A percentile compares a stretch with the other conserved stretches of the same genome.
Evolutionary conservation across 225 moss, liverwort and hornwort genomes (phyloP).

Genomic region (Sphagnum tenellum): DNA sequence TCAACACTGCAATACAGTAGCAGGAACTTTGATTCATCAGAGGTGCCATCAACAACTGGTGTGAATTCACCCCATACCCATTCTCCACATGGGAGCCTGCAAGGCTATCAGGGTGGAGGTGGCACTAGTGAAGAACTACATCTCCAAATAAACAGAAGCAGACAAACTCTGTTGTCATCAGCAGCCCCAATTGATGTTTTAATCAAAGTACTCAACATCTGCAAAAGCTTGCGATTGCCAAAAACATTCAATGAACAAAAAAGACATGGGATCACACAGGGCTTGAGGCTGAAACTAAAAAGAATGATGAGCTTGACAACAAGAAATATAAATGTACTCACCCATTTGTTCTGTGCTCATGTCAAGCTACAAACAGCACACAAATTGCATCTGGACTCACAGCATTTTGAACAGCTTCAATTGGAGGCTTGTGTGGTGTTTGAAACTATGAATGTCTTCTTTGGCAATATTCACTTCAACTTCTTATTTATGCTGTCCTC

Average conservation of each 20-base stretch:
- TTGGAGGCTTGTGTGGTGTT: too few species aligned
- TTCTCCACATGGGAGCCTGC: conserved; percentile 42
- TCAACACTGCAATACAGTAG: conserved; percentile 48
- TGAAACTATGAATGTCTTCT: too few species aligned
- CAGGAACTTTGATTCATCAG: conserved; percentile 61
- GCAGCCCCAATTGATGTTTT: conserved; percentile 22
- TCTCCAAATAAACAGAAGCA: conserved; percentile 32
- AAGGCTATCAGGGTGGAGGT: conserved; percentile 39
- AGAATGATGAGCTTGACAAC: conserved; percentile 42
- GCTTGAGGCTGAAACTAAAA: conserved; percentile 36
- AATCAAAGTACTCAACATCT: too few species aligned
- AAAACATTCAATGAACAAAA: conserved; percentile 11
- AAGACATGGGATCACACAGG: conserved; percentile 35
- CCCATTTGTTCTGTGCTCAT: too few species aligned
- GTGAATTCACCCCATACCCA: conserved; percentile 17
- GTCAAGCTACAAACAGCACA: too few species aligned
- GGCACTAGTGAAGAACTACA: conserved; percentile 25
- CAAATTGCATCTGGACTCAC: too few species aligned
- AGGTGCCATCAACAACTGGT: conserved; percentile 67
- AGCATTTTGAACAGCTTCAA: too few species aligned
- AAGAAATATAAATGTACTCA: conserved; percentile 9
- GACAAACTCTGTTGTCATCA: conserved; percentile 42
- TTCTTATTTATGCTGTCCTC: too few species aligned
- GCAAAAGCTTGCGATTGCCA: background rate
- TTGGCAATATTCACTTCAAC: too few species aligned